A percentile compares a stretch with the other conserved stretches of the same genome.
phyloP scores from a whole-genome alignment of 2,329 filamentous ascomycete genomes.

The Botryotinia narcissicola region DNA sequence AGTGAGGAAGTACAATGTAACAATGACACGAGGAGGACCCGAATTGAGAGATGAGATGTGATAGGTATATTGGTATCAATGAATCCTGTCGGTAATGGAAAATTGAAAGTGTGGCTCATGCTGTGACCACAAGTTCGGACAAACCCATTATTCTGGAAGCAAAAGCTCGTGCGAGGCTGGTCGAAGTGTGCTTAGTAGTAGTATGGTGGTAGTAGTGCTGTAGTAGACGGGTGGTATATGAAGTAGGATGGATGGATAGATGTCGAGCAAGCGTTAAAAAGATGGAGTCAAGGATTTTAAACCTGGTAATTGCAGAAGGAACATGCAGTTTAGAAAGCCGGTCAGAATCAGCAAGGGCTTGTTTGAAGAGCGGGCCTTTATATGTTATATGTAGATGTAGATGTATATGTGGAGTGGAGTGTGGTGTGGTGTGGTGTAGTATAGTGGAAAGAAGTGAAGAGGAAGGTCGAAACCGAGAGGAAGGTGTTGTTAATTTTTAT shows the following conservation, averaged over 20 bases:
- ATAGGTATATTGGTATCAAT: constrained; percentile 28
- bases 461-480: background rate
- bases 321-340: constrained; percentile 22
- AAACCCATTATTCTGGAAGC: constrained; percentile 38
- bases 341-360: constrained; percentile 25
- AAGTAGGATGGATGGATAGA: constrained; percentile 6
- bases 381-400: constrained; percentile 16
- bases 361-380: constrained; percentile 27
- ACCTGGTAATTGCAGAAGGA: constrained; percentile 33
- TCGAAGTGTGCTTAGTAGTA: constrained; percentile 22
- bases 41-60: constrained; percentile 23
- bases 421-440: too few species aligned
- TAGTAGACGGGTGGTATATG: constrained; percentile 26
- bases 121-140: constrained; percentile 33
- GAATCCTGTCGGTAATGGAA: constrained; percentile 30
- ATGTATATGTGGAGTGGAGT: background rate
- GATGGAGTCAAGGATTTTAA: constrained; percentile 28
- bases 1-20: constrained; percentile 24
- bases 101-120: constrained; percentile 36
- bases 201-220: background rate
- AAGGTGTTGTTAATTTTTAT: background rate
- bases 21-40: constrained; percentile 24
- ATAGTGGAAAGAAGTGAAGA: background rate
- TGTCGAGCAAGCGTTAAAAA: constrained; percentile 27
- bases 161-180: constrained; percentile 33